phyloP scores from a whole-genome alignment of 768 basidiomycete genomes.

The Boletus reticulatus region DNA sequence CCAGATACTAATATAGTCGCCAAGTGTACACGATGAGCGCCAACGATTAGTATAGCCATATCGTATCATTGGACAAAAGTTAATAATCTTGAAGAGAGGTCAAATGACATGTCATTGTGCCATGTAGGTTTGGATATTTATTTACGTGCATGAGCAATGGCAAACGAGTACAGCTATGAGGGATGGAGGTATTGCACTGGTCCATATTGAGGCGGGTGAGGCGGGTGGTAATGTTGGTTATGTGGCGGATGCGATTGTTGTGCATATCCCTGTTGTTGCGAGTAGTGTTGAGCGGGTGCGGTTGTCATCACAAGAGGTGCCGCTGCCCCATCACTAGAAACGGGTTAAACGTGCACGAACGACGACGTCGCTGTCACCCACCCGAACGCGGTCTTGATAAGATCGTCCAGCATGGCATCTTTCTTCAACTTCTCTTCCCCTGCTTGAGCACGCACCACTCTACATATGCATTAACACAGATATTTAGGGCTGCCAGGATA shows the following conservation, averaged over 20 bases:
- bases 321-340: slow-evolving; percentile 27
- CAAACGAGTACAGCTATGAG: slow-evolving; percentile 3
- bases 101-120: too few species aligned
- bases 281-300: slow-evolving; percentile 1
- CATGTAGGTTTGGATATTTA: too few species aligned
- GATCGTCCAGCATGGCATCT: slow-evolving; percentile 56
- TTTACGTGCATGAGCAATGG: too few species aligned
- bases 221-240: slow-evolving; percentile 7
- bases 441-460: slow-evolving; percentile 49
- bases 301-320: slow-evolving; percentile 13
- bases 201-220: slow-evolving; percentile 12
- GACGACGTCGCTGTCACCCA: slow-evolving; percentile 27
- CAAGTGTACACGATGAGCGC: too few species aligned
- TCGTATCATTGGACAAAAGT: too few species aligned
- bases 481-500: background rate
- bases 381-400: slow-evolving; percentile 53
- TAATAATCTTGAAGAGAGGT: too few species aligned
- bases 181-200: slow-evolving; percentile 15
- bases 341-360: background rate
- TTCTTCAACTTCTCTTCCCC: slow-evolving; percentile 56
- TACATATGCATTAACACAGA: slow-evolving; percentile 3
- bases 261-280: slow-evolving; percentile 7
- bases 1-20: too few species aligned
- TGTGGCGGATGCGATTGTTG: slow-evolving; percentile 10
- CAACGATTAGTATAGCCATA: too few species aligned